Base-by-base conservation (phyloP, 2,329 filamentous ascomycete species). In the Colletotrichum orbiculare region DNA sequence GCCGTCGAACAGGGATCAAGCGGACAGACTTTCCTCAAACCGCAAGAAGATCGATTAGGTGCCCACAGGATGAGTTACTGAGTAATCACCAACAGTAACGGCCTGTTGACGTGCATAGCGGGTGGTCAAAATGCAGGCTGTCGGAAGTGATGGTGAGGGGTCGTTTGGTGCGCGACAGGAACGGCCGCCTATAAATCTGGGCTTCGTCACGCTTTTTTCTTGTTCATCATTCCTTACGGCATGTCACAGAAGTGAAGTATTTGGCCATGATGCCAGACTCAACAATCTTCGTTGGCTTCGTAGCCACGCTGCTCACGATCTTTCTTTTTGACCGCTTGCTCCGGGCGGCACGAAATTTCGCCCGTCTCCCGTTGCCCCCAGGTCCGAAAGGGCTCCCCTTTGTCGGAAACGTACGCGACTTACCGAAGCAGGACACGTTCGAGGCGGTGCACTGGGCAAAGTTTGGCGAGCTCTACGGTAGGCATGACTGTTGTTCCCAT, bases 351-450 rank as follows among this genome's bases (percentile, higher is more conserved):
- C 52, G 38, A 39, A 42, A 50, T 42, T 38, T 46, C 6, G 4
- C 2, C 12, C 33, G 13, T 11, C 39, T 53, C 10, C 57, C 57
- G 6, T 37, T 53, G 5, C 73, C 61, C 41, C 75, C 67, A 47
- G 74, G 68, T 54, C 77, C 69, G 68, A 73, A 60, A 11, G 73
- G 73, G 0, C 67, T 79, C 13, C 79, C 81, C 0, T 52, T 85
- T 3, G 46, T 85, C 7, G 82, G 82, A 4, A 85, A 85, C 67
- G 64, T 83, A 11, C 69, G 70, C 4, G 81, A 85, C 64, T 69
- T 83, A 15, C 82, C 82, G 1, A 69, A 74, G 1, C 57, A 67
- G 1, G 73, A 70, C 11, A 47, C 54, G 6, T 72, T 70, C 2
- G 75, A 77, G 17, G 74, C 69, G 64, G 61, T 72, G 45, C 73